Conservation (phyloP, 495 filamentous ascomycete genomes). For the Penicillium manginii region DNA sequence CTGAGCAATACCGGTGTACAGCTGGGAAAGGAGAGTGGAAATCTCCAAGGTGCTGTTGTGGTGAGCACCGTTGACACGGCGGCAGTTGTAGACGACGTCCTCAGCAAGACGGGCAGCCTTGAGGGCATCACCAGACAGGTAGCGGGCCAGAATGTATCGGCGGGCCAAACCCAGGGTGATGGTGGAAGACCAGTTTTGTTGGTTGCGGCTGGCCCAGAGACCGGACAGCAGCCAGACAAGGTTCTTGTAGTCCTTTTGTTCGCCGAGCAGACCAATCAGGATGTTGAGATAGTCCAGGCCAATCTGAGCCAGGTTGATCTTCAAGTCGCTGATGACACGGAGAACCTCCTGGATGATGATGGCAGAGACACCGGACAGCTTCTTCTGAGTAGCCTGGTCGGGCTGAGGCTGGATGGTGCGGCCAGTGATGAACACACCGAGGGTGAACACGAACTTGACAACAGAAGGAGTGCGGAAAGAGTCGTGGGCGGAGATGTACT, state of each 20-base stretch:
- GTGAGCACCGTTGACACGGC: conserved; percentile 40
- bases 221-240: conserved; percentile 39
- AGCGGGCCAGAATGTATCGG: conserved; percentile 43
- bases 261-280: conserved; percentile 39
- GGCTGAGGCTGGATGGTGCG: conserved; percentile 22
- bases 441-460: conserved; percentile 35
- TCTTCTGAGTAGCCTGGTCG: conserved; percentile 24
- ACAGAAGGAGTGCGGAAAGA: conserved; percentile 28
- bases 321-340: conserved; percentile 28
- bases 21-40: conserved; percentile 42
- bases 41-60: conserved; percentile 42
- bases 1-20: conserved; percentile 43
- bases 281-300: conserved; percentile 36
- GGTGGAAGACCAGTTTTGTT: conserved; percentile 24
- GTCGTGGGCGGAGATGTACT: conserved; percentile 34
- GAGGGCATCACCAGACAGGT: conserved; percentile 34
- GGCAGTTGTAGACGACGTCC: conserved; percentile 49
- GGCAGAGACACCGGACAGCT: conserved; percentile 23
- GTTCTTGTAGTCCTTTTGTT: conserved; percentile 42
- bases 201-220: conserved; percentile 41
- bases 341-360: conserved; percentile 31
- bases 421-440: conserved; percentile 33
- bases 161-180: conserved; percentile 42
- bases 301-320: conserved; percentile 35
- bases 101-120: conserved; percentile 42